phyloP scores from a whole-genome alignment of 345 rosid species.

The Ceriops zippeliana region DNA sequence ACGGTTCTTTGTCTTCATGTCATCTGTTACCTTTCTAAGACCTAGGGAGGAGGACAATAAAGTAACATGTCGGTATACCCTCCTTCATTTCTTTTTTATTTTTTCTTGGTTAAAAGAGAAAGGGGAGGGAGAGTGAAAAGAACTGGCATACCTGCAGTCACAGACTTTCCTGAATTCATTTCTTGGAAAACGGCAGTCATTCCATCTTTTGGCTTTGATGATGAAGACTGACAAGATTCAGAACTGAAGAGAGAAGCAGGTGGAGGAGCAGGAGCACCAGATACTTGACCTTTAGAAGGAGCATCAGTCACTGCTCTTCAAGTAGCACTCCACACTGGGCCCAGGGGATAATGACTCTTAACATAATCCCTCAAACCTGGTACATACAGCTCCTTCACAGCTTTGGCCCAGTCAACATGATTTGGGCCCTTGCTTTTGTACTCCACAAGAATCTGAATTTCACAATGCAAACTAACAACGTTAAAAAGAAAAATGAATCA shows the following conservation, averaged over 20 bases:
- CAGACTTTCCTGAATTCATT: conserved; percentile 61
- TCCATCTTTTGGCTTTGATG: conserved; percentile 76
- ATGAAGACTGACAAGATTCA: conserved; percentile 66
- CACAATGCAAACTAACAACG: conserved; percentile 5
- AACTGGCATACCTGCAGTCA: conserved; percentile 57
- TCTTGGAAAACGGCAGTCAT: conserved; percentile 95
- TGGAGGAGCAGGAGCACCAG: conserved; percentile 74
- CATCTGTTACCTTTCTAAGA: conserved; percentile 77
- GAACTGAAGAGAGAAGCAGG: conserved; percentile 66
- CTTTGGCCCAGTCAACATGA: conserved; percentile 98
- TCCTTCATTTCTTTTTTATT: neutral
- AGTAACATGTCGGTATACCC: conserved; percentile 13
- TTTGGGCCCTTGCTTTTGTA: conserved; percentile 73
- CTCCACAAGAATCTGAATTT: conserved; percentile 72
- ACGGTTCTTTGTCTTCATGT: conserved; percentile 91
- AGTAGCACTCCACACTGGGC: conserved; percentile 83
- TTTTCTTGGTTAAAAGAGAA: neutral
- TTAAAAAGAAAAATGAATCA: conserved; percentile 15
- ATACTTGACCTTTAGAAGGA: conserved; percentile 49
- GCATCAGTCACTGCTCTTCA: conserved; percentile 49
- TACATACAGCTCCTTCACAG: conserved; percentile 86
- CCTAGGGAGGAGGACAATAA: conserved; percentile 42
- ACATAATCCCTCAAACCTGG: conserved; percentile 91
- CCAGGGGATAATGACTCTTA: conserved; percentile 78
- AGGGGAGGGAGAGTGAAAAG: neutral